phyloP scores from a whole-genome alignment of 2,329 filamentous ascomycete genomes.

The Cryphonectria naterciae region DNA sequence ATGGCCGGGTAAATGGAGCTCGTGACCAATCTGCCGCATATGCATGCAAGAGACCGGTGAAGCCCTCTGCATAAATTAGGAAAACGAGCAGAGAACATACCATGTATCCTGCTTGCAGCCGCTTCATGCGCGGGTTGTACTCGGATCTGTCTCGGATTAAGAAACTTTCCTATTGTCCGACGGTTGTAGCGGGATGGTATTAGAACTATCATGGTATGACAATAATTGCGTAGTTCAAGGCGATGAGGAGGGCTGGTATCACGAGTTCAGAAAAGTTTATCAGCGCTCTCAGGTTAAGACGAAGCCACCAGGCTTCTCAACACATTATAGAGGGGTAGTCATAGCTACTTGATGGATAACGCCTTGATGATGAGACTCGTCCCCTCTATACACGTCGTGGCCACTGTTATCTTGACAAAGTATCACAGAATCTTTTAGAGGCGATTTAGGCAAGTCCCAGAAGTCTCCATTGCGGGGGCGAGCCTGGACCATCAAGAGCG shows the following conservation, averaged over 20 bases:
- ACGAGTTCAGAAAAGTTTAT: conserved; percentile 31
- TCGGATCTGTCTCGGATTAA: background rate
- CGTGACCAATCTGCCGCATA: background rate
- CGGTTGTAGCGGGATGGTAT: too few species aligned
- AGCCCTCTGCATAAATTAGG: background rate
- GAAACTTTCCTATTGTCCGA: background rate
- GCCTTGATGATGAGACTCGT: background rate
- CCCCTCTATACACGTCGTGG: background rate
- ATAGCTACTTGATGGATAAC: background rate
- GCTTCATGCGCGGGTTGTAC: background rate
- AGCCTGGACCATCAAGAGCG: conserved; percentile 35
- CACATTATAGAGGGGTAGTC: background rate
- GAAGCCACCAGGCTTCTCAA: background rate
- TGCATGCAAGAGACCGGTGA: background rate
- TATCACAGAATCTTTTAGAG: background rate
- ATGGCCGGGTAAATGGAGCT: background rate
- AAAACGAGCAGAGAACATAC: background rate
- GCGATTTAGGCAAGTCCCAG: background rate
- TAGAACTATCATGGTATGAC: conserved; percentile 33
- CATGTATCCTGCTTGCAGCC: background rate
- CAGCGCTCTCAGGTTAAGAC: conserved; percentile 1
- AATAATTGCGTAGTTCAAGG: conserved; percentile 36
- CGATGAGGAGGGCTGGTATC: conserved; percentile 29
- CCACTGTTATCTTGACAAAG: background rate
- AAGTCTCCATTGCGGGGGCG: conserved; percentile 25